Base-by-base conservation (phyloP, 2,329 filamentous ascomycete genomes). In the Trichoderma cornu-damae region DNA sequence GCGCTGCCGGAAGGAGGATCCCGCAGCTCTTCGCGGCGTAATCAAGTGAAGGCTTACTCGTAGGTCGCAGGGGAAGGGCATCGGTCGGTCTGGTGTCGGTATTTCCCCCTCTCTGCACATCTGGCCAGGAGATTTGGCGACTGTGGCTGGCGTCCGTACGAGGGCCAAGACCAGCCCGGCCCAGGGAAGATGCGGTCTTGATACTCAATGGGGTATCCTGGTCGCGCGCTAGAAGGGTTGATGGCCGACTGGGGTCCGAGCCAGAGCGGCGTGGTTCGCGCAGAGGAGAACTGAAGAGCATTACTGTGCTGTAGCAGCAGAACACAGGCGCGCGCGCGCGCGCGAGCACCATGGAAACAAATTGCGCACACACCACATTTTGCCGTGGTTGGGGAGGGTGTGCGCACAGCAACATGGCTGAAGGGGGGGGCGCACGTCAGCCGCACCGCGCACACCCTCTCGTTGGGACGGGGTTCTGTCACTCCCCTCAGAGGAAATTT, bases 141-240 rank as follows among this genome's bases (percentile, higher is more conserved):
- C 22, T 55, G 52, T 55, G 52, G 52, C 52, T 55, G 52, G 52
- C 52, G 42, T 49, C 18, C 38, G 53, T 49, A 57, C 44, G 46
- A 57, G 53, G 44, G 52, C 52, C 52, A 55, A 55, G 52, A 30
- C 52, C 52, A 55, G 42, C 52, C 38, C 24, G 16, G 53, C 40
- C 56, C 54, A 55, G 54, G 35, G 40, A 44, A 46, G 26, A 46
- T 58, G 48, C 55, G 57, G 57, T 58, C 57, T 58, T 58, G 57
- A 58, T 58, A 58, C 57, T 58, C 48, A 58, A 58, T 53, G 49
- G 49, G 49, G 57, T 43, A 58, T 58, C 56, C 56, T 52, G 35
- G 57, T 48, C 34, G 40, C 18, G 43, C 40, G 49, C 49, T 47
- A 58, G 43, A 54, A 8, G 42, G 57, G 40, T 42, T 57, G 57